Base-by-base conservation (phyloP, 2,329 filamentous ascomycete species). In the Hypomyces perniciosus region DNA sequence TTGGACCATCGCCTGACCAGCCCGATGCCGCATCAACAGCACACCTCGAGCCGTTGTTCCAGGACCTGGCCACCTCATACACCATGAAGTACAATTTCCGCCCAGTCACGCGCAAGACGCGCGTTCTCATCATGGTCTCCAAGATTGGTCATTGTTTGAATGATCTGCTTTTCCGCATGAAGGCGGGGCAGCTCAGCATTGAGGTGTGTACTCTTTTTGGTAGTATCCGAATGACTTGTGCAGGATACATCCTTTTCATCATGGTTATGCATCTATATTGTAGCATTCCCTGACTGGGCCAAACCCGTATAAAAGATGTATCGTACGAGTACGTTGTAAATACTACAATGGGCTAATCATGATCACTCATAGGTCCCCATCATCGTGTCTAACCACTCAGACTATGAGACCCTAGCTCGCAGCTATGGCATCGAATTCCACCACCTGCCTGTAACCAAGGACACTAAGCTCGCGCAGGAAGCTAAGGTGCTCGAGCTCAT, bases 81-180 rank as follows among this genome's bases (percentile, higher is more conserved):
- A 13, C 29, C 28, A 86, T 90, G 83, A 75, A 82, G 60, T 90
- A 86, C 72, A 77, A 87, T 60, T 78, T 93, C 60, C 78, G 83
- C 10, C 80, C 85, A 4, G 78, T 83, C 9, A 72, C 81, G 45
- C 76, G 83, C 62, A 90, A 90, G 72, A 84, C 85, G 51, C 80
- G 83, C 57, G 84, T 91, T 44, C 75, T 93, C 61, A 89, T 93
- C 74, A 92, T 93, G 88, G 88, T 92, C 30, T 91, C 87, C 62
- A 91, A 91, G 74, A 91, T 90, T 61, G 88, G 88, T 7, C 88
- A 92, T 74, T 92, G 88, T 68, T 75, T 92, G 48, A 91, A 91
- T 69, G 87, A 92, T 69, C 74, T 93, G 44, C 78, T 93, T 35
- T 93, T 90, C 81, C 83, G 88, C 51, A 80, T 85, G 62, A 85